Conservation (phyloP, 805 yeast species). For the Zygosaccharomyces pseudorouxii region DNA sequence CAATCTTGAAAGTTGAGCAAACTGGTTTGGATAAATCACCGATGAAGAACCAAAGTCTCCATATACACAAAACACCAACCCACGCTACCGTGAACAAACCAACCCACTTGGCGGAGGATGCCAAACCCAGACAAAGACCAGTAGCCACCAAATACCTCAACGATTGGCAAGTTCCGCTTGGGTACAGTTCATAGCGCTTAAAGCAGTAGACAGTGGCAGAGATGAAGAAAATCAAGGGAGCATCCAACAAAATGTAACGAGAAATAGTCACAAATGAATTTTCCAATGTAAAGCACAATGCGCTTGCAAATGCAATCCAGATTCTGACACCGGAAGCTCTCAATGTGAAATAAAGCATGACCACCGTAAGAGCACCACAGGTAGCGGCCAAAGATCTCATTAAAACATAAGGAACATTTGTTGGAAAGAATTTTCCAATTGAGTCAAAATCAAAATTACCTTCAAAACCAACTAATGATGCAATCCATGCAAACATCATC, state of each 20-base stretch:
- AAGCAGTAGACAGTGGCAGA: constrained; percentile 63
- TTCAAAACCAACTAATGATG: constrained; percentile 59
- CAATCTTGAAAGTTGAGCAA: constrained; percentile 42
- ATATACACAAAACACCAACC: constrained; percentile 59
- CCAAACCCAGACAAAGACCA: constrained; percentile 67
- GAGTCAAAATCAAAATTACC: constrained; percentile 64
- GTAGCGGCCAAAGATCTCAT: constrained; percentile 71
- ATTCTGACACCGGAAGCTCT: constrained; percentile 70
- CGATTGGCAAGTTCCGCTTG: constrained; percentile 57
- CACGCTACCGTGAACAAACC: constrained; percentile 77
- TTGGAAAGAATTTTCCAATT: constrained; percentile 63
- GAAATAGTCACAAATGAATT: constrained; percentile 67
- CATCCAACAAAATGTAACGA: constrained; percentile 67
- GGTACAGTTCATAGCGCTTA: constrained; percentile 60
- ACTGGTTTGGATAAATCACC: constrained; percentile 61
- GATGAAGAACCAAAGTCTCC: constrained; percentile 63
- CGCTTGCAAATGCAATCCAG: constrained; percentile 52
- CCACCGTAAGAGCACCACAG: constrained; percentile 62
- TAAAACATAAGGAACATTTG: constrained; percentile 51
- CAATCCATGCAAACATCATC: constrained; percentile 70
- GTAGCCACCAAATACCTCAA: constrained; percentile 57
- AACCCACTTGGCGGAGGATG: constrained; percentile 77
- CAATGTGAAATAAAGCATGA: constrained; percentile 62
- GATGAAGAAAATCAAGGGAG: constrained; percentile 73
- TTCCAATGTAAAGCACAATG: constrained; percentile 56